Conservation (phyloP, 495 filamentous ascomycete genomes). For the Lasiosphaeria hispida region DNA sequence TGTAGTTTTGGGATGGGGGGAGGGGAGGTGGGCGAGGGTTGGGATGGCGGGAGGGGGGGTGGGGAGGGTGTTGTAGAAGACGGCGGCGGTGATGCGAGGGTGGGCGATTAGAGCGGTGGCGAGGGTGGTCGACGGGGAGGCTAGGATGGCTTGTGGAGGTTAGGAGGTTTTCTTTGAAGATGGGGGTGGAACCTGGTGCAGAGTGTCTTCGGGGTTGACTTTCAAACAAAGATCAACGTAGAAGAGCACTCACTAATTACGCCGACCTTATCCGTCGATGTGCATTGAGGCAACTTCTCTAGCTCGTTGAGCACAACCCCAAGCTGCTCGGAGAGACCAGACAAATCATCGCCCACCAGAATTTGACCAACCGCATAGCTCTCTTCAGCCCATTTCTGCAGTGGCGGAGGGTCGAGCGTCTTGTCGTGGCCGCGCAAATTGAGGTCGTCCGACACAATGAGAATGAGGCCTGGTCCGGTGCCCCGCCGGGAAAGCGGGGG, state of each 20-base stretch:
- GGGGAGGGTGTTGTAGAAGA: conserved; percentile 27
- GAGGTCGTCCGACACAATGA: conserved; percentile 29
- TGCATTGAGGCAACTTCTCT: conserved; percentile 26
- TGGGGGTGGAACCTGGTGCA: neutral
- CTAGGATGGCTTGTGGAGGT: no score
- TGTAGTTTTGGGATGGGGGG: neutral
- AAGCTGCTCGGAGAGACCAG: conserved; percentile 8
- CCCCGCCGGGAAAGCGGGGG: conserved; percentile 57
- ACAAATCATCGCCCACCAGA: neutral
- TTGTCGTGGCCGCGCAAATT: conserved; percentile 14
- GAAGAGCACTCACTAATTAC: conserved; percentile 32
- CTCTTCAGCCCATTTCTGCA: conserved; percentile 61
- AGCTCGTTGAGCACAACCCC: conserved; percentile 22
- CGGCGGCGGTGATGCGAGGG: conserved; percentile 29
- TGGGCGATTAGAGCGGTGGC: conserved; percentile 13
- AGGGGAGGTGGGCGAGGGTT: conserved; percentile 21
- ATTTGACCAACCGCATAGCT: conserved; percentile 53
- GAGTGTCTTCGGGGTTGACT: neutral
- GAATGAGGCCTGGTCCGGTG: conserved; percentile 52
- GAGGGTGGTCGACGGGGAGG: neutral
- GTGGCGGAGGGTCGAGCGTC: conserved; percentile 45
- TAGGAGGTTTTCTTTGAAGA: no score
- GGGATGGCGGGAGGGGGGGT: neutral
- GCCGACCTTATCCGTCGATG: conserved; percentile 30
- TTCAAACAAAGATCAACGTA: neutral